Conservation (phyloP, 306 rosid species). For the Biancaea sappan region DNA sequence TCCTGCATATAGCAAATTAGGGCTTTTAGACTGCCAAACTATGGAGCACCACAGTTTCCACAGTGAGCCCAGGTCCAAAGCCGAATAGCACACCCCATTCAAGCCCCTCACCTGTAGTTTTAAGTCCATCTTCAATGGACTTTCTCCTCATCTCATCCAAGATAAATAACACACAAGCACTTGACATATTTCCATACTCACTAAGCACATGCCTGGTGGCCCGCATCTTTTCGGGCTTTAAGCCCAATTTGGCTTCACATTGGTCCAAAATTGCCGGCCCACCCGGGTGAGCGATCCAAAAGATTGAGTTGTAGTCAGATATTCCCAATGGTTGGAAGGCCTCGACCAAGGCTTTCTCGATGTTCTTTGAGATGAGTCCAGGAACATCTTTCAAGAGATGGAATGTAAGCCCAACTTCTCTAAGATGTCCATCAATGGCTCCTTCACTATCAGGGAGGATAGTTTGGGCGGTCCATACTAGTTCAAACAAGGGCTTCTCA, state of each 20-base stretch:
- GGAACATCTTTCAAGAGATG: slow-evolving; percentile 17
- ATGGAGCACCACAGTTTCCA: not conserved
- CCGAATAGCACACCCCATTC: slow-evolving; percentile 39
- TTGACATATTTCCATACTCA: slow-evolving; percentile 33
- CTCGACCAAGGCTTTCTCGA: slow-evolving; percentile 2
- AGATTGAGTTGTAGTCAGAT: slow-evolving; percentile 41
- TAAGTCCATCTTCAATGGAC: slow-evolving; percentile 21
- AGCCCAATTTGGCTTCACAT: slow-evolving; percentile 34
- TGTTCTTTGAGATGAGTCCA: slow-evolving; percentile 4
- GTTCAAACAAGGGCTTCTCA: slow-evolving; percentile 8
- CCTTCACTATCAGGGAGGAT: slow-evolving; percentile 13
- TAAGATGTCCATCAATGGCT: not conserved
- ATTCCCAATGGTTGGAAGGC: slow-evolving; percentile 15
- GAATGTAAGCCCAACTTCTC: slow-evolving; percentile 20
- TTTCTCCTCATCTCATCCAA: slow-evolving; percentile 10
- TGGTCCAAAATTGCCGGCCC: slow-evolving; percentile 42
- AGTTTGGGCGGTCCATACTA: not conserved
- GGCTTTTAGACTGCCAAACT: not conserved
- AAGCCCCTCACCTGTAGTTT: slow-evolving; percentile 44
- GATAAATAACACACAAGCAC: not conserved
- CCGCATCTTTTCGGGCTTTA: slow-evolving; percentile 32
- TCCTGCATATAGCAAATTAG: not conserved
- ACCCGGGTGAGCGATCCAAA: slow-evolving; percentile 46
- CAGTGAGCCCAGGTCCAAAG: slow-evolving; percentile 4
- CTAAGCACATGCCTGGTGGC: slow-evolving; percentile 36